These are phyloP conservation scores for Acanthochlamys bracteata DNA, from an alignment of 106 monocot genomes.

Conservation along the genomic window DNA sequence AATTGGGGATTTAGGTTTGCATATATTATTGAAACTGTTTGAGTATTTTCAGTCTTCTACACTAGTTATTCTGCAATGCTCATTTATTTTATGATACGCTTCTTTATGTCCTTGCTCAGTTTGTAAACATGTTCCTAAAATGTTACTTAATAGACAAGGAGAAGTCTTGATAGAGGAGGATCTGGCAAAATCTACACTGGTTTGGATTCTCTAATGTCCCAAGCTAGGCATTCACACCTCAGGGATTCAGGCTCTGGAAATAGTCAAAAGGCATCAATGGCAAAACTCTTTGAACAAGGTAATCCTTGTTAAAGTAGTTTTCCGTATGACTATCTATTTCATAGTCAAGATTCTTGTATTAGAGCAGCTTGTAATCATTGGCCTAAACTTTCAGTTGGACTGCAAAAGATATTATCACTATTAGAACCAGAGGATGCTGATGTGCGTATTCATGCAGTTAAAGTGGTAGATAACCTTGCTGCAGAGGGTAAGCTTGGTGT, in stretches of 20 bases:
- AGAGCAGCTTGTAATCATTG: too few species aligned
- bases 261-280: constrained; percentile 76
- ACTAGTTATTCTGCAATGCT: neutral
- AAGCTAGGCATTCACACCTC: constrained; percentile 53
- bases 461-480: constrained; percentile 96
- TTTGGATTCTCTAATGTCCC: constrained; percentile 73
- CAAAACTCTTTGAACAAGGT: constrained; percentile 96
- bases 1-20: too few species aligned
- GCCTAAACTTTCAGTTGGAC: constrained; percentile 53
- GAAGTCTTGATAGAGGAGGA: constrained; percentile 82
- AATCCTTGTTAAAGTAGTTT: neutral
- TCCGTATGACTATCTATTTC: too few species aligned
- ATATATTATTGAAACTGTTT: too few species aligned
- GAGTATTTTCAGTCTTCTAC: neutral
- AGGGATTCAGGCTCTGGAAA: constrained; percentile 55
- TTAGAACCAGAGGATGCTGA: constrained; percentile 95
- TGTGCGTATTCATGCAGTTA: constrained; percentile 95
- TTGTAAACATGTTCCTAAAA: neutral
- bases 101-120: too few species aligned
- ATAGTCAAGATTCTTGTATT: too few species aligned
- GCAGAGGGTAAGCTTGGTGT: constrained; percentile 65
- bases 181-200: constrained; percentile 63
- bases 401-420: constrained; percentile 95
- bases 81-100: neutral
- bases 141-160: constrained; percentile 51